Evolutionary conservation across 352 stramenopile species (phyloP).

Genomic region (Peronospora tabacina): DNA sequence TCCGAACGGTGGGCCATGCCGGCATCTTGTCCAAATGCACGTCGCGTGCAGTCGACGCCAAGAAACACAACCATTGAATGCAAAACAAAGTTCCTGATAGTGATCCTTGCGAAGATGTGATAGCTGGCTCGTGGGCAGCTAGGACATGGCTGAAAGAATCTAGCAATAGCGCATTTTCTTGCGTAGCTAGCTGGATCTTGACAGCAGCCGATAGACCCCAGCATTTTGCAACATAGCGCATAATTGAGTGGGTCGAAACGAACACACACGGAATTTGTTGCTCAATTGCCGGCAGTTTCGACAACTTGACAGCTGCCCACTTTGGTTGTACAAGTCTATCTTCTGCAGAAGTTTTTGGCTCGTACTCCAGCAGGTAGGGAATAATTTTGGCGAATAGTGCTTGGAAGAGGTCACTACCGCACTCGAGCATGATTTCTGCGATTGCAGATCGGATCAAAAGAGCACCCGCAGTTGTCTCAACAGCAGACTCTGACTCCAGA

Average conservation of each 20-base stretch:
- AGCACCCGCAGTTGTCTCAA: conserved; percentile 11
- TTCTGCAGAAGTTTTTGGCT: conserved; percentile 1
- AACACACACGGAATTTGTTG: conserved; percentile 10
- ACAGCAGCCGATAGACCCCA: conserved; percentile 20
- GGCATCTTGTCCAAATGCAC: conserved; percentile 10
- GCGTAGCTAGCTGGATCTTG: not conserved
- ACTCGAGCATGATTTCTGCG: conserved; percentile 27
- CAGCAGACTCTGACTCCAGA: not conserved
- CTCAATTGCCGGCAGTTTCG: conserved; percentile 1
- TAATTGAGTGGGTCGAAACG: conserved; percentile 10
- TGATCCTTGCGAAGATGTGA: conserved; percentile 20
- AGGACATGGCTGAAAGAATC: conserved; percentile 26
- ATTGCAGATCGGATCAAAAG: conserved; percentile 23
- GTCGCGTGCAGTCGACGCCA: conserved; percentile 10
- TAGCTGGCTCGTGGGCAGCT: conserved; percentile 16
- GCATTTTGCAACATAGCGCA: conserved; percentile 30
- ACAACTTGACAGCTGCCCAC: conserved; percentile 6
- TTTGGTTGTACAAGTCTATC: conserved; percentile 13
- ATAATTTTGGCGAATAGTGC: conserved; percentile 15
- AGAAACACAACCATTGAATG: conserved; percentile 32
- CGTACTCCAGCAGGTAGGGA: conserved; percentile 25
- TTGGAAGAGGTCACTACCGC: conserved; percentile 17
- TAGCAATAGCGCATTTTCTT: conserved; percentile 12
- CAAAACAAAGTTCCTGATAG: conserved; percentile 24
- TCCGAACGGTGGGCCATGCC: conserved; percentile 8